Base-by-base conservation (phyloP, 2,329 filamentous ascomycete genomes). In the Apiospora hydei region DNA sequence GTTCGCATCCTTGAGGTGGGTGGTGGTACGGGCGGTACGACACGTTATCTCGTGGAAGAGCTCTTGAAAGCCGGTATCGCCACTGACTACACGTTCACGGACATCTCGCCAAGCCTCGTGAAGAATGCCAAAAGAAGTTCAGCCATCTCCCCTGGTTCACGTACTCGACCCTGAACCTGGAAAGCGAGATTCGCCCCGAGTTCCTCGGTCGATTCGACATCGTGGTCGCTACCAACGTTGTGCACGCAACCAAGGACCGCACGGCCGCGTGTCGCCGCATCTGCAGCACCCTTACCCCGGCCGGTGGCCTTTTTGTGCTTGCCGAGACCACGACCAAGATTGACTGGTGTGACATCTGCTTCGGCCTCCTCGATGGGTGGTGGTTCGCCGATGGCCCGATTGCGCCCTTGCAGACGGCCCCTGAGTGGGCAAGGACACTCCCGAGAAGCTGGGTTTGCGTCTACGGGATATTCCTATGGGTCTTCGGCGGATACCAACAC, bases 11-110 rank as follows among this genome's bases (percentile, higher is more conserved):
- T 87, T 69, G 84, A 86, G 74, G 73, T 85, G 10, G 84, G 85
- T 0, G 84, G 80, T 0, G 84, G 84, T 14, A 85, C 83, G 0
- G 84, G 85, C 3, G 83, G 82, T 0, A 86, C 85, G 0, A 83
- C 85, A 0, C 74, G 72, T 14, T 70, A 76, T 1, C 34, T 85
- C 1, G 71, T 83, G 0, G 72, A 77, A 0, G 53, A 71, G 0
- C 76, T 86, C 3, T 72, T 70, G 0, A 30, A 30, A 0, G 67
- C 71, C 0, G 75, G 74, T 11, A 70, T 82, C 2, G 72, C 73
- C 0, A 73, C 85, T n/a, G 71, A 78, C 7, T 86, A 86, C 71
- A 84, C 82, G 0, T 83, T 85, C 71, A 85, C 84, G 1, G 85
- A 86, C 57, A 68, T 87, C 4, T 83, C 84, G 0, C 61, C 76